Evolutionary conservation across 164 flowering plant genomes (phyloP), one percentile per base, ranked within the genome.

Genomic region (Houttuynia cordata): DNA sequence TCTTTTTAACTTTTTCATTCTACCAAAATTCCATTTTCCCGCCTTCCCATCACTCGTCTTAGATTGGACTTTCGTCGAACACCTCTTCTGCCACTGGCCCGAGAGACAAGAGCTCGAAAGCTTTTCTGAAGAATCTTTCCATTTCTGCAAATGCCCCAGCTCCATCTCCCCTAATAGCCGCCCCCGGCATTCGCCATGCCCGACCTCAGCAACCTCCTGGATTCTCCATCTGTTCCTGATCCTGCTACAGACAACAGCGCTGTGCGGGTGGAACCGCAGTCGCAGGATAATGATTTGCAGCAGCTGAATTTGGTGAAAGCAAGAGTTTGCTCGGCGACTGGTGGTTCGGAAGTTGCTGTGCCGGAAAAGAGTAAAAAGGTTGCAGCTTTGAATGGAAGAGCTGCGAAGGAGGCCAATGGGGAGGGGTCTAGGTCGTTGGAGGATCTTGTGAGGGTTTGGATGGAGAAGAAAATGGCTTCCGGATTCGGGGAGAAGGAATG

Each of bases 401-500:
- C 52, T 23, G 76, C 65, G 24, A 49, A 63, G 54, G 34, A 51
- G 37, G 67, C 67, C 71, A 67, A 64, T 63, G 49, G 62, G 18
- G n/a, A 49, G 9, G 25, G 17, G 19, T 49, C 39, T 6, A 73
- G 63, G 47, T 64, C 62, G 25, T 24, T 67, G 63, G 74, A 68
- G 21, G 74, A 70, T 56, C 56, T 53, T 53, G 70, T 65, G 15
- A 68, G 41, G 62, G 67, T 15, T 51, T 70, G 72, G 72, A 58
- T 60, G 15, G 60, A 70, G 56, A 63, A 62, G 67, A 74, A 77
- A 41, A 54, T 72, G 58, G 61, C 59, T 39, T 59, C 57, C 0
- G 78, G 80, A 21, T 53, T 68, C 59, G 64, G 70, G 37, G 67
- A 72, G 24, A 62, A 41, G 12, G 62, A 68, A 52, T 74, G 78